Evolutionary conservation across 1,139 yeast species (phyloP), one percentile per base, ranked within the genome.

Genomic region (Candida frijolesensis): DNA sequence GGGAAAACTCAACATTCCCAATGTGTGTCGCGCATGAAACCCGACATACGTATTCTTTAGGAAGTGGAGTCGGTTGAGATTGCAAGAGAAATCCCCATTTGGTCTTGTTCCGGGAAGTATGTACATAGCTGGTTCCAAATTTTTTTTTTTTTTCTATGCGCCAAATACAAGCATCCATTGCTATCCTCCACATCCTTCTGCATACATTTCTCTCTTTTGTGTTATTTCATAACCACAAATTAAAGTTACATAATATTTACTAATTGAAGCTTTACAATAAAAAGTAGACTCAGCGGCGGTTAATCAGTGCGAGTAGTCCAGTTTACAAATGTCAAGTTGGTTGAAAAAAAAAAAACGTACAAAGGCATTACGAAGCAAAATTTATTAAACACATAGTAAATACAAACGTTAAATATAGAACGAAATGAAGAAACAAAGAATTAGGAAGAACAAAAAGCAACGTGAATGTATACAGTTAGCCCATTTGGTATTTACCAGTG

Each of bases 401-500:
- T 32, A 22, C 45, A 33, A 32, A 12, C 38, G 10, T 30, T 22
- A 16, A 27, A 16, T 33, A n/a, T n/a, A 15, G 27, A 42, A 44
- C 9, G n/a, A 16, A 29, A 29, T 29, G 32, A 19, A 30, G 5
- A 6, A 30, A 19, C 10, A 42, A 43, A 30, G 38, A n/a, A 18
- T 43, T 30, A 30, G 14, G 16, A 47, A 38, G 11, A 38, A 32
- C 30, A 9, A 5, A 9, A 27, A 22, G 8, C 30, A 18, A 38
- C n/a, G 22, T 12, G n/a, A 25, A 7, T 5, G 9, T 8, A 38
- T 12, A 22, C 10, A 14, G 9, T 11, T 12, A 42, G 43, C 35
- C 44, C 32, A 22, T 45, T 35, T 47, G 43, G 33, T 39, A 50
- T 16, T 37, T 45, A 8, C 54, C 54, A 42, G 42, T 45, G 44